phyloP scores from a whole-genome alignment of 164 flowering plant genomes.

The Paratinospora sagittata region DNA sequence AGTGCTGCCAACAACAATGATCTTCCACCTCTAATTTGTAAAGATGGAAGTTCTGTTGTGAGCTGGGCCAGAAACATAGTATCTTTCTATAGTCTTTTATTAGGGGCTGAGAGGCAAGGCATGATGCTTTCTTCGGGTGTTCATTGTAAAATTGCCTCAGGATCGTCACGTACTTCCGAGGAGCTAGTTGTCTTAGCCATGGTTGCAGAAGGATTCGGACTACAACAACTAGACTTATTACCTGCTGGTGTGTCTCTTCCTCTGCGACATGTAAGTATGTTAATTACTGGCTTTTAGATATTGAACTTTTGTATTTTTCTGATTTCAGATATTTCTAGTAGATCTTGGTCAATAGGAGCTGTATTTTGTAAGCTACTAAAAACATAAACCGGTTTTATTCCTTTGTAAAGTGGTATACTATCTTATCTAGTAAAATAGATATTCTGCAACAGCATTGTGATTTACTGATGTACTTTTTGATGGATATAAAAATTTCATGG shows the following conservation, averaged over 20 bases:
- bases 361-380: too few relatives aligned
- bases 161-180: constrained; percentile 52
- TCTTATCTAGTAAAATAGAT: not conserved
- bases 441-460: not conserved
- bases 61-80: constrained; percentile 77
- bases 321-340: not conserved
- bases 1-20: constrained; percentile 38
- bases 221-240: constrained; percentile 71
- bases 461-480: not conserved
- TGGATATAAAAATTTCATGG: not conserved
- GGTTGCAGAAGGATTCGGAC: constrained; percentile 94
- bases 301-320: not conserved
- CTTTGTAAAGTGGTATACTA: not conserved
- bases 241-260: constrained; percentile 96
- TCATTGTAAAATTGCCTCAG: constrained; percentile 60
- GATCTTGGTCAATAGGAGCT: not conserved
- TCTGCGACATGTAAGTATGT: constrained; percentile 76
- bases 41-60: constrained; percentile 53
- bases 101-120: constrained; percentile 57
- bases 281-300: not conserved
- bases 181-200: constrained; percentile 83
- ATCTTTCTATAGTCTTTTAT: constrained; percentile 73
- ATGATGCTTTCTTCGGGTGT: constrained; percentile 73
- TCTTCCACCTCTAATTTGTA: constrained; percentile 66
- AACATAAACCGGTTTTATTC: too few relatives aligned